A percentile compares a stretch with the other conserved stretches of the same genome.
These are phyloP conservation scores for Pyropia haitanensis DNA, from an alignment of 23 red algal species.

Conservation along the genomic window DNA sequence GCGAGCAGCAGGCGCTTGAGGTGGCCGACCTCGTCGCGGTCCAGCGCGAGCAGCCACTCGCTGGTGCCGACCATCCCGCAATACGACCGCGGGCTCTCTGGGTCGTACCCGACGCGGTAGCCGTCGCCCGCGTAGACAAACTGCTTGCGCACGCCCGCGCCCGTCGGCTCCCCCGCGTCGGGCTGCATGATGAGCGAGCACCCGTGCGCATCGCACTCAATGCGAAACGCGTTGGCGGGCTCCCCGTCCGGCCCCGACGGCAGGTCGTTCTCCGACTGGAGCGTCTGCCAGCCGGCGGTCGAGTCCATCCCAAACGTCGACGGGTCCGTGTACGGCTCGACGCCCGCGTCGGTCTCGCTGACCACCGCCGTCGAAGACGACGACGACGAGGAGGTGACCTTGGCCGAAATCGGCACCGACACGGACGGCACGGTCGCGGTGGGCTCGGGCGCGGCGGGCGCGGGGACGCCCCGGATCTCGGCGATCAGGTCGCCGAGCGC, in stretches of 20 bases:
- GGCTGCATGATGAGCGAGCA: slow-evolving; percentile 46
- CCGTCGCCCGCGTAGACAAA: slow-evolving; percentile 28
- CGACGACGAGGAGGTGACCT: not conserved
- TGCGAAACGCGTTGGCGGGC: slow-evolving; percentile 27
- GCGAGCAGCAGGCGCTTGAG: slow-evolving; percentile 44
- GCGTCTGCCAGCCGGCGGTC: slow-evolving; percentile 54
- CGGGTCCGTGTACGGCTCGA: slow-evolving; percentile 60
- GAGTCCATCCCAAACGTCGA: slow-evolving; percentile 51
- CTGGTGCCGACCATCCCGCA: slow-evolving; percentile 42
- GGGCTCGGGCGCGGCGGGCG: not conserved
- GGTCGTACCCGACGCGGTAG: slow-evolving; percentile 59
- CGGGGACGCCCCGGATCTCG: slow-evolving; percentile 49
- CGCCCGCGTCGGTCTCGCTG: slow-evolving; percentile 9
- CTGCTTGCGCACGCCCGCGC: slow-evolving; percentile 28
- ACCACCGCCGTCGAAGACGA: slow-evolving; percentile 1
- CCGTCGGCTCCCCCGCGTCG: slow-evolving; percentile 23
- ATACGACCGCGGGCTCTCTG: slow-evolving; percentile 36
- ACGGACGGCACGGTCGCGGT: not conserved
- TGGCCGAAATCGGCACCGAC: not conserved
- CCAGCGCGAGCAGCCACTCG: slow-evolving; percentile 39
- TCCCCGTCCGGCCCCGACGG: slow-evolving; percentile 22
- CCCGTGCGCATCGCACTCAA: slow-evolving; percentile 56
- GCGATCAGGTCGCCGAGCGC: slow-evolving; percentile 32
- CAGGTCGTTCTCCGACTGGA: slow-evolving; percentile 16
- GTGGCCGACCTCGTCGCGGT: slow-evolving; percentile 41